Evolutionary conservation across 1,284 basidiomycete species (phyloP), one percentile per base, ranked within the genome.

Genomic region (Chalciporus sp.): DNA sequence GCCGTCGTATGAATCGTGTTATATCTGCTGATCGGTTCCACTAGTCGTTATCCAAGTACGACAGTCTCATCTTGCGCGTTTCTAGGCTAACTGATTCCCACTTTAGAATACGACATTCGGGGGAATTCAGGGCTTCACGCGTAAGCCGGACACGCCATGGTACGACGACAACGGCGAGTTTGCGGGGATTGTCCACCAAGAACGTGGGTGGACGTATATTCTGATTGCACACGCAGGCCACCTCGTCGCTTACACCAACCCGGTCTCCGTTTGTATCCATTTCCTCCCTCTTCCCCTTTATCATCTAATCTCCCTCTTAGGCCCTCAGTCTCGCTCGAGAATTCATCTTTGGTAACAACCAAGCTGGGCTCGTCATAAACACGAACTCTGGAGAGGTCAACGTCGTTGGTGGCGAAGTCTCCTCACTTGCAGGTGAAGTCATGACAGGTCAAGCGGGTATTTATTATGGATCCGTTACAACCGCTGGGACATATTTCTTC

Each of bases 121-220:
- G n/a, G n/a, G n/a, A n/a, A n/a, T n/a, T n/a, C n/a, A n/a, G n/a
- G n/a, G n/a, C n/a, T n/a, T 89, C 64, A 81, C 85, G 0, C 75
- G 80, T 31, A 80, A 77, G 52, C 87, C 87, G 2, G 76, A 82
- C 0, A 89, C 87, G 0, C 80, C 82, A 0, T 86, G 84, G 83
- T 74, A 69, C 51, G 81, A 84, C 53, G 83, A 85, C 47, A 61
- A 64, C 1, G 80, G 81, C 20, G 72, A 80, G 42, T 77, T 83
- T 53, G 85, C 81, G 1, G 88, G 87, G 0, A 83, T 88, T 16
- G 77, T 88, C 12, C 85, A 88, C 62, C 86, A 88, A 64, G 87
- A 90, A 66, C 78, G 86, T 39, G 80, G 79, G 43, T 84, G 84
- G 79, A 83, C 80, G 11, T 89, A 86, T 58, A 79, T 77, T 7